Base-by-base conservation (phyloP, 768 basidiomycete species). In the Coprinopsis strossmayeri region DNA sequence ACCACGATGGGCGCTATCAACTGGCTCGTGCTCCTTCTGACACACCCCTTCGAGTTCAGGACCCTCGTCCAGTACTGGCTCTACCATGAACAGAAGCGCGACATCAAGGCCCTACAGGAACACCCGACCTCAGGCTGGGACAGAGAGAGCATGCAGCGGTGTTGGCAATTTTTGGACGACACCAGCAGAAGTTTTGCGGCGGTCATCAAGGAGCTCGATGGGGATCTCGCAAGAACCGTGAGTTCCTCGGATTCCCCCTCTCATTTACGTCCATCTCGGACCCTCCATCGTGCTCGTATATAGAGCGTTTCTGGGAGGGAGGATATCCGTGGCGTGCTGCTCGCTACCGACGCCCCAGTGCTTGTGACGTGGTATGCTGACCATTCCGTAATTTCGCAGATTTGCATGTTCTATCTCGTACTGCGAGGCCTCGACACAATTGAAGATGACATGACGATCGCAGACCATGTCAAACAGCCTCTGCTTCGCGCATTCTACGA, bases 361-460 rank as follows among this genome's bases (percentile, higher is more conserved):
- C n/a, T n/a, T n/a, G n/a, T n/a, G n/a, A n/a, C 27, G 27, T 15
- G 5, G 24, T 24, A 15, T 35, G 32, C 44, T 48, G 46, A 51
- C 30, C 13, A 38, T 40, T 21, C 23, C 12, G 11, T 26, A 26
- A 25, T 38, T 45, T 23, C 39, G 23, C 53, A 96, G 95, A 84
- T 97, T 55, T 92, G 89, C 64, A 67, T 98, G 51, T 98, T 96
- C 67, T 99, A 98, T 67, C 79, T 99, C 35, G 87, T 94, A 3
- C 76, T 99, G 4, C 82, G 95, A 18, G 96, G 82, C 3, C 72
- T 97, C n/a, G 95, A 99, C 64, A 99, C 95, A 3, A 80, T 99
- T 54, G 95, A 98, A 65, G 95, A 99, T 65, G 95, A 99, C 69
- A 97, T 97, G 93, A 89, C 92, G 0, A 79, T 99, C 49, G 76